Evolutionary conservation across 176 grass and related monocot genomes (phyloP), one percentile per base, ranked within the genome.

Genomic region (Tillandsia leiboldiana): DNA sequence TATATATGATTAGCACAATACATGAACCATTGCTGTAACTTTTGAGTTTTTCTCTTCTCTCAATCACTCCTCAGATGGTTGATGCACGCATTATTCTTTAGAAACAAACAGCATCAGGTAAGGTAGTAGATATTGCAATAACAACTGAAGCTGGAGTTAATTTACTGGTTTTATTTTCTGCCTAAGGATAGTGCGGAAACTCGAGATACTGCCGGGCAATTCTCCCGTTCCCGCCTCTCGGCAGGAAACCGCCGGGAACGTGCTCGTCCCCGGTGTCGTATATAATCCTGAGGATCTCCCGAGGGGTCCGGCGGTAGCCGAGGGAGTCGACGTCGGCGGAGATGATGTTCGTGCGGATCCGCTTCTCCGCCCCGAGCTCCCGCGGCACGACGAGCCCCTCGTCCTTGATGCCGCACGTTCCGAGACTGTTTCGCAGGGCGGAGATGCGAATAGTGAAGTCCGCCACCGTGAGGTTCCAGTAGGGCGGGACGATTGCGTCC

Each of bases 391-490:
- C 33, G 18, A 96, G 83, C 26, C 92, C 92, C 56, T 96, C 92
- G 53, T 91, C 92, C 67, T 79, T 96, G 3, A 88, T 67, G 0
- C 92, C 92, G 61, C 92, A 90, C 67, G 14, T 68, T 0, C 76
- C 91, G 57, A 96, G 72, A 22, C 12, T 4, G 71, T 90, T 88
- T 0, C 91, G 65, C 73, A 87, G 64, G 11, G 73, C 67, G 0
- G 91, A 96, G 29, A 90, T 73, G 57, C 67, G 65, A 52, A 74
- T 68, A 4, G 91, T 96, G 76, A 96, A 79, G 64, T 90, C 87
- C 0, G 91, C 84, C 70, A 96, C 91, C 68, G 87, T 96, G 23
- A 81, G 17, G 50, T 86, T 81, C 70, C 47, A 9, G 81, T 96
- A 90, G 3, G 82, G 84, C 11, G 82, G 47, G 33, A 90, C 84